These are phyloP conservation scores for Cynara cardunculus DNA, from an alignment of 129 eudicot species.

Conservation along the genomic window DNA sequence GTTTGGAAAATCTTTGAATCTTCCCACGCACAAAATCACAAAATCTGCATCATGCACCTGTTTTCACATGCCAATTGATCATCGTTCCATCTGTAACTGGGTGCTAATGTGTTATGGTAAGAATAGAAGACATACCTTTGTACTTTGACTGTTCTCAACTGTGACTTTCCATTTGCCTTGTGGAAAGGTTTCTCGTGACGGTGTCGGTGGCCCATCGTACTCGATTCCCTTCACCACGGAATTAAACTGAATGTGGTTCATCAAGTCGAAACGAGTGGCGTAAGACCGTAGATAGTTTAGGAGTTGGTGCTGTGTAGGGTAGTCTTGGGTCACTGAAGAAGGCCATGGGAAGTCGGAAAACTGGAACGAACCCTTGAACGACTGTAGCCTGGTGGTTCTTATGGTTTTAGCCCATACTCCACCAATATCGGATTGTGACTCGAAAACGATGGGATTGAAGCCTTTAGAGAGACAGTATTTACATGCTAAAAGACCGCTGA, in stretches of 20 bases:
- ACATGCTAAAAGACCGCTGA: constrained; percentile 71
- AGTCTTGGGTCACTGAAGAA: constrained; percentile 27
- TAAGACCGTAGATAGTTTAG: constrained; percentile 48
- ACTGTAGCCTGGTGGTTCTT: constrained; percentile 51
- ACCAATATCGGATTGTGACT: constrained; percentile 44
- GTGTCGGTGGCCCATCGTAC: constrained; percentile 27
- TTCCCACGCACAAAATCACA: constrained; percentile 64
- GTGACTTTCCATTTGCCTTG: constrained; percentile 53
- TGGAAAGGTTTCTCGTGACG: constrained; percentile 26
- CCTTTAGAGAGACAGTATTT: constrained; percentile 55
- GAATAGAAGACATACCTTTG: constrained; percentile 31
- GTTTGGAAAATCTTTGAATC: constrained; percentile 58
- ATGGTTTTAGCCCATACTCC: constrained; percentile 72
- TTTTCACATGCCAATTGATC: neutral
- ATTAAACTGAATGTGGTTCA: constrained; percentile 38
- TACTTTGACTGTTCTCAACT: constrained; percentile 28
- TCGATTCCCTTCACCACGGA: constrained; percentile 32
- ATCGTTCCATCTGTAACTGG: neutral
- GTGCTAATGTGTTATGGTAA: neutral
- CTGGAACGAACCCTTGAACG: constrained; percentile 34
- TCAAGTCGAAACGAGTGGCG: constrained; percentile 44
- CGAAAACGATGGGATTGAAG: constrained; percentile 51
- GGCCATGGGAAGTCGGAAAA: constrained; percentile 80
- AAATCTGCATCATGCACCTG: constrained; percentile 55
- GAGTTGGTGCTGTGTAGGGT: constrained; percentile 39